phyloP scores from a whole-genome alignment of 2,329 filamentous ascomycete species.

The Cladosporium sp. region DNA sequence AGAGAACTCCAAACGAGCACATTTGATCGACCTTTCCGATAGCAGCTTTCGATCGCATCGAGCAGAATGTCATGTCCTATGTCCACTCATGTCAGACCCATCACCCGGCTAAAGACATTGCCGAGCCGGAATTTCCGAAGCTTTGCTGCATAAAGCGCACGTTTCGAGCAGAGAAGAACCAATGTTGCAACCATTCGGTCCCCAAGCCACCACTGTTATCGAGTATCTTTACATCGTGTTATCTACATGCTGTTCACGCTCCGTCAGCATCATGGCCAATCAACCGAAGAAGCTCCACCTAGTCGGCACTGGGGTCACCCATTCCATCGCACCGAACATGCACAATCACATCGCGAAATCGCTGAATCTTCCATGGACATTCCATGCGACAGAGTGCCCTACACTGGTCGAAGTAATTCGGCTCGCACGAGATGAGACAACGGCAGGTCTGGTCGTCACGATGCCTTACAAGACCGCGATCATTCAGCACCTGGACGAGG shows the following conservation, averaged over 20 bases:
- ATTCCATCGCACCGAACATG: conserved; percentile 38
- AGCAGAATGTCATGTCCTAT: too few species aligned
- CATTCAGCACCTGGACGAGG: conserved; percentile 32
- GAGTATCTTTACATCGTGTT: not conserved
- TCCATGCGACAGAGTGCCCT: conserved; percentile 26
- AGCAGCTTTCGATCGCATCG: too few species aligned
- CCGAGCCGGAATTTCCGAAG: too few species aligned
- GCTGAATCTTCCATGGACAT: conserved; percentile 33
- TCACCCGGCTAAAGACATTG: too few species aligned
- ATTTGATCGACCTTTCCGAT: too few species aligned
- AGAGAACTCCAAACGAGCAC: too few species aligned
- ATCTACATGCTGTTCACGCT: not conserved
- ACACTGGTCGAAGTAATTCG: conserved; percentile 30
- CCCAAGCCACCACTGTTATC: not conserved
- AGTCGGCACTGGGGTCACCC: conserved; percentile 35
- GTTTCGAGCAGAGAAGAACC: too few species aligned
- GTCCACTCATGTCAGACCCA: too few species aligned
- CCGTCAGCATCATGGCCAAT: not conserved
- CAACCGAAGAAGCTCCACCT: conserved; percentile 26
- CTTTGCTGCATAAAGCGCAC: too few species aligned
- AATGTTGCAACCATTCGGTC: too few species aligned
- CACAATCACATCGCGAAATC: conserved; percentile 36
- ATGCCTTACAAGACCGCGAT: conserved; percentile 40
- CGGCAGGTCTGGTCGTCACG: conserved; percentile 32
- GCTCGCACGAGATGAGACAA: conserved; percentile 25